phyloP scores from a whole-genome alignment of 306 rosid species.

The Cotoneaster glaucophyllus region DNA sequence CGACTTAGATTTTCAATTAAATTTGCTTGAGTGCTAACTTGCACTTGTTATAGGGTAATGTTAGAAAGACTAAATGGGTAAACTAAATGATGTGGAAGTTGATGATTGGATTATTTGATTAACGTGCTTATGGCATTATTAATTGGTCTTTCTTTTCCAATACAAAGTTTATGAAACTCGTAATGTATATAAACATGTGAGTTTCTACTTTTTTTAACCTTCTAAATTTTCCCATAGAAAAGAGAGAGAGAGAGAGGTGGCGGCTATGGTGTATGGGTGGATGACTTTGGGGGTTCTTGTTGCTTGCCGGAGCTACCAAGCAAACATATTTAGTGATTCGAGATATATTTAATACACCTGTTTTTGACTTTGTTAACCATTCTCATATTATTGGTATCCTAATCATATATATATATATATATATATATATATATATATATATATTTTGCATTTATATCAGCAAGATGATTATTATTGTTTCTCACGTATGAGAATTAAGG shows the following conservation, averaged over 20 bases:
- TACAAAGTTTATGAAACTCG: slow-evolving; percentile 21
- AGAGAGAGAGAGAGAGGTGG: slow-evolving; percentile 18
- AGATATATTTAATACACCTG: slow-evolving; percentile 32
- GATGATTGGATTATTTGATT: too few relatives aligned
- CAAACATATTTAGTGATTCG: slow-evolving; percentile 45
- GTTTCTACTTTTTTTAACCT: background rate
- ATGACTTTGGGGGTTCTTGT: slow-evolving; percentile 35
- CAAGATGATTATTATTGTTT: slow-evolving; percentile 8
- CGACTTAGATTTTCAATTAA: slow-evolving; percentile 9
- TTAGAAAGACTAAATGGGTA: too few relatives aligned
- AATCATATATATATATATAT: background rate
- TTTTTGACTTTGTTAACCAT: slow-evolving; percentile 46
- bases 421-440: too few relatives aligned
- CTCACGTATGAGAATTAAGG: background rate
- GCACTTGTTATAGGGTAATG: background rate
- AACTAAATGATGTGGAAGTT: too few relatives aligned
- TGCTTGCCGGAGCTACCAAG: slow-evolving; percentile 70
- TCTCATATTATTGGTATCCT: background rate
- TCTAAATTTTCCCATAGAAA: background rate
- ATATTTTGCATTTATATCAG: slow-evolving; percentile 6
- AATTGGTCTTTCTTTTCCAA: slow-evolving; percentile 2
- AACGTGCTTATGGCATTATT: background rate
- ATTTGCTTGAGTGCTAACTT: slow-evolving; percentile 22
- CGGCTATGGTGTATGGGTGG: slow-evolving; percentile 34
- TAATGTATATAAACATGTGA: background rate